phyloP scores from a whole-genome alignment of 352 stramenopile genomes.

The Elongisporangium prolatum region DNA sequence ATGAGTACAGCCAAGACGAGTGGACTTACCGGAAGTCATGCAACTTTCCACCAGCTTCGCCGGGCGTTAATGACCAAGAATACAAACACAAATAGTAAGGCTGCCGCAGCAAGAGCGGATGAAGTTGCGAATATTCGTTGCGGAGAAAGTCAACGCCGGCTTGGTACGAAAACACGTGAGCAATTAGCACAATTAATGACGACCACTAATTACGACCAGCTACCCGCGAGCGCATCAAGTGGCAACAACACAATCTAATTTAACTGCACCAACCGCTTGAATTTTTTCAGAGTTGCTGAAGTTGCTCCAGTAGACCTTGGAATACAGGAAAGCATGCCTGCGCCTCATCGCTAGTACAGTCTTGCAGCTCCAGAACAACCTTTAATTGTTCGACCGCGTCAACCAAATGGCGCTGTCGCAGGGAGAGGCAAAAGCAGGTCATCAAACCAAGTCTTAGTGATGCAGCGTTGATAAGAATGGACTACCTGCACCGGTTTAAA shows the following conservation, averaged over 20 bases:
- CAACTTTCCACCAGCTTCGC: constrained; percentile 47
- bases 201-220: constrained; percentile 18
- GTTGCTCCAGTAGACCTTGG: neutral
- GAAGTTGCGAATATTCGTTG: constrained; percentile 40
- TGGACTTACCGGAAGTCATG: constrained; percentile 32
- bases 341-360: neutral
- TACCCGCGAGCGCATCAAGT: neutral
- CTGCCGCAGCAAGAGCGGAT: constrained; percentile 19
- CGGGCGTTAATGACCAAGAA: constrained; percentile 19
- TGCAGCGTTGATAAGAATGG: too few relatives aligned
- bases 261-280: neutral
- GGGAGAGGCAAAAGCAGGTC: too few relatives aligned
- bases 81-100: constrained; percentile 6
- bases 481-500: constrained; percentile 84
- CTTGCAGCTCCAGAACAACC: neutral
- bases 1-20: constrained; percentile 52
- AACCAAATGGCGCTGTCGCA: neutral
- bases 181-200: constrained; percentile 30
- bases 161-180: constrained; percentile 31
- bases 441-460: too few relatives aligned
- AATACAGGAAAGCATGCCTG: neutral
- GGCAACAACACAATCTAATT: neutral
- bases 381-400: neutral
- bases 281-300: neutral
- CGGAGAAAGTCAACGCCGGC: constrained; percentile 39